These are phyloP conservation scores for Athelia psychrophila DNA, from an alignment of 1,284 basidiomycete genomes.

Conservation along the genomic window DNA sequence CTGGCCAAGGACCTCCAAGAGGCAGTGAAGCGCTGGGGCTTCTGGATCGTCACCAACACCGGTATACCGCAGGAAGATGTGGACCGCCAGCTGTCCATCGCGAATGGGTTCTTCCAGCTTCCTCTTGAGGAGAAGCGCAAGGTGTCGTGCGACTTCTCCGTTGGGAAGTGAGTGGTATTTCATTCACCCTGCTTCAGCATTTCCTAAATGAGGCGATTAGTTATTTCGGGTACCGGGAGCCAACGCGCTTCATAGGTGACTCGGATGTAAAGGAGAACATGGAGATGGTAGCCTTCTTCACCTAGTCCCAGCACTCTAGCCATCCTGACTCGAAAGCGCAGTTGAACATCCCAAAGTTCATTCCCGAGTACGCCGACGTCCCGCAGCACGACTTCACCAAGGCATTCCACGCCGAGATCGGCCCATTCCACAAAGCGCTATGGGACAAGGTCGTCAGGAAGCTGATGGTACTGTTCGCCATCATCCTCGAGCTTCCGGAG, in stretches of 20 bases:
- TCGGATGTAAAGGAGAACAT: slow-evolving; percentile 23
- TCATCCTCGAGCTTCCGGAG: slow-evolving; percentile 25
- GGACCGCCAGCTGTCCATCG: slow-evolving; percentile 20
- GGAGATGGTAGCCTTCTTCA: slow-evolving; percentile 14
- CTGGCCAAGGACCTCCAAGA: slow-evolving; percentile 14
- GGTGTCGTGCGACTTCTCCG: slow-evolving; percentile 17
- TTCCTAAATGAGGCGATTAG: slow-evolving; percentile 7
- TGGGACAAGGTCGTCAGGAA: slow-evolving; percentile 18
- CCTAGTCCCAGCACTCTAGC: background rate
- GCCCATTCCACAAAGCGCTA: slow-evolving; percentile 19
- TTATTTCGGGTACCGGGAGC: slow-evolving; percentile 23
- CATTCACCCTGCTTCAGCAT: background rate
- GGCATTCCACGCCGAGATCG: slow-evolving; percentile 16
- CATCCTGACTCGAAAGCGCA: background rate
- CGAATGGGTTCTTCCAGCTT: slow-evolving; percentile 22
- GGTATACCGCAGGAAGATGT: slow-evolving; percentile 22
- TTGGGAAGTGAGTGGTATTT: slow-evolving; percentile 18
- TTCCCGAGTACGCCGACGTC: slow-evolving; percentile 10
- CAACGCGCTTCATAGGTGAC: slow-evolving; percentile 16
- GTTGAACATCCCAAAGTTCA: slow-evolving; percentile 24
- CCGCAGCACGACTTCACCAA: slow-evolving; percentile 18
- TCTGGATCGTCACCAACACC: slow-evolving; percentile 21
- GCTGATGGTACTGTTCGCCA: slow-evolving; percentile 21
- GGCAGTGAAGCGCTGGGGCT: slow-evolving; percentile 19
- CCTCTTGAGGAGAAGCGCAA: slow-evolving; percentile 23